Conservation (phyloP, 306 rosid species). For the Casuarina glauca region DNA sequence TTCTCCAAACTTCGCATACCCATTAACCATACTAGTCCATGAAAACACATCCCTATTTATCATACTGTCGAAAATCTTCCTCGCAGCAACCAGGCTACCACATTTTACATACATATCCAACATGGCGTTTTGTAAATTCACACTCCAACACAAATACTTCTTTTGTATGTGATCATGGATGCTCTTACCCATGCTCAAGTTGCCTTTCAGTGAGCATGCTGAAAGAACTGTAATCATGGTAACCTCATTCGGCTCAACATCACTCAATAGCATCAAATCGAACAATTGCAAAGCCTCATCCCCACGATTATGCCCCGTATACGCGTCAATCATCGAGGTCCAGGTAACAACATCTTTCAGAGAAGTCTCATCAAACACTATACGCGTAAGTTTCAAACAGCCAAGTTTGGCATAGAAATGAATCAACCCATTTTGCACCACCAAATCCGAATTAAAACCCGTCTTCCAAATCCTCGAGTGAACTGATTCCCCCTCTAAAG, state of each 20-base stretch:
- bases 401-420: conserved; percentile 46
- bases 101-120: conserved; percentile 50
- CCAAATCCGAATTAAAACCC: conserved; percentile 54
- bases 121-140: conserved; percentile 38
- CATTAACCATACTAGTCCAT: conserved; percentile 55
- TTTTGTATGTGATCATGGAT: conserved; percentile 29
- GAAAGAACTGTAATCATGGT: conserved; percentile 50
- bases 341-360: conserved; percentile 74
- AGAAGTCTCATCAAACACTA: conserved; percentile 36
- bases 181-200: conserved; percentile 22
- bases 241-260: conserved; percentile 71
- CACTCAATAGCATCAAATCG: conserved; percentile 48
- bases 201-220: conserved; percentile 32
- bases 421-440: conserved; percentile 65
- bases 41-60: conserved; percentile 46
- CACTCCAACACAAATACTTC: conserved; percentile 28
- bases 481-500: conserved; percentile 39
- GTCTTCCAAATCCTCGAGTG: conserved; percentile 50
- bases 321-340: conserved; percentile 83
- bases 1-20: conserved; percentile 42
- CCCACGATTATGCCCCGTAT: conserved; percentile 31
- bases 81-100: conserved; percentile 31
- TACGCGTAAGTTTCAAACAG: conserved; percentile 49
- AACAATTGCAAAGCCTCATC: conserved; percentile 58
- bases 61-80: conserved; percentile 42